phyloP scores from a whole-genome alignment of 805 yeast species.

The Saturnispora ahearnii region DNA sequence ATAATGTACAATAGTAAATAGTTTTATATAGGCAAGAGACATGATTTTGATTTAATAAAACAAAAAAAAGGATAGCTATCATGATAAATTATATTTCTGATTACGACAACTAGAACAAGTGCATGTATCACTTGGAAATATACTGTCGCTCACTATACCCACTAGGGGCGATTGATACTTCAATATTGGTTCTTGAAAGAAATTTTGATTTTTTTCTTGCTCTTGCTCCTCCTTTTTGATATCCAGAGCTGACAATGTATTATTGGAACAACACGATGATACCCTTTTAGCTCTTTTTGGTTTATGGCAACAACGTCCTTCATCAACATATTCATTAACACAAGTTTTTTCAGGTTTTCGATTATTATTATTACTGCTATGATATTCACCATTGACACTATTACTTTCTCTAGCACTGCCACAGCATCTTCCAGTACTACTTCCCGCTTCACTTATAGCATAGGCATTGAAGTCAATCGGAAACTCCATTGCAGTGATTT shows the following conservation, averaged over 20 bases:
- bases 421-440: not conserved
- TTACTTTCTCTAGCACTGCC: not conserved
- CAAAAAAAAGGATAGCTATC: not conserved
- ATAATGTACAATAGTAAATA: not conserved
- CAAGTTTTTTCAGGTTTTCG: not conserved
- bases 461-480: not conserved
- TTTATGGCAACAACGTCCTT: not conserved
- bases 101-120: constrained; percentile 26
- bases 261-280: not conserved
- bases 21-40: not conserved
- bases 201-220: not conserved
- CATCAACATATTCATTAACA: not conserved
- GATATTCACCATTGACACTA: no score
- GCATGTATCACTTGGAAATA: constrained; percentile 27
- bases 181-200: constrained; percentile 8
- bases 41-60: not conserved
- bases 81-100: constrained; percentile 19
- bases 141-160: constrained; percentile 22
- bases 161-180: not conserved
- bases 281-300: not conserved
- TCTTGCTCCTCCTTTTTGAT: not conserved
- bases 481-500: constrained; percentile 1
- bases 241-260: not conserved
- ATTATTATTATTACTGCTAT: no score
- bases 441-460: not conserved